Evolutionary conservation across 192 early-diverging fungal species (phyloP).

Genomic region (Coemansia sp.): DNA sequence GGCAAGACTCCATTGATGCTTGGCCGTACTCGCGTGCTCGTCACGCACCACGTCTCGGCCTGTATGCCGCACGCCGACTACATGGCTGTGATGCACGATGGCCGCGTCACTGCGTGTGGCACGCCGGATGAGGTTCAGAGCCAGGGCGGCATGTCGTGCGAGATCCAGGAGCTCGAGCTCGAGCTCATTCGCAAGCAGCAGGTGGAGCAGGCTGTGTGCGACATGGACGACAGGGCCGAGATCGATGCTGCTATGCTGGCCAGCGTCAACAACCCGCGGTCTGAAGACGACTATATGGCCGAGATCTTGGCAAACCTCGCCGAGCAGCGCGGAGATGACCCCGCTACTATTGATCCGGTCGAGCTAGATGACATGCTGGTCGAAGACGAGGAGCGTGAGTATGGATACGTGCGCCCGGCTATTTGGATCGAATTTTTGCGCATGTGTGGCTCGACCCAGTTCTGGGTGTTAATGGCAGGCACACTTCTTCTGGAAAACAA

Average conservation of each 20-base stretch:
- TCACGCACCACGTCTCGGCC: slow-evolving; percentile 84
- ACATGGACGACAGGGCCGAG: not conserved
- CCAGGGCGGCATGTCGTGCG: slow-evolving; percentile 31
- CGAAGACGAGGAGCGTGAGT: slow-evolving; percentile 71
- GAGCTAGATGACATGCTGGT: slow-evolving; percentile 59
- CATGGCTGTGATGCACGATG: slow-evolving; percentile 69
- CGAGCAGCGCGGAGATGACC: slow-evolving; percentile 34
- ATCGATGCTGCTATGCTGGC: slow-evolving; percentile 12
- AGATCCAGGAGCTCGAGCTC: slow-evolving; percentile 21
- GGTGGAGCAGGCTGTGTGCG: slow-evolving; percentile 17
- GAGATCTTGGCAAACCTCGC: slow-evolving; percentile 12
- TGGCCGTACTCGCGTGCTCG: slow-evolving; percentile 81
- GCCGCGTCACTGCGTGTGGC: slow-evolving; percentile 58
- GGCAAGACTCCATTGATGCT: slow-evolving; percentile 60
- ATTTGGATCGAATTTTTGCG: slow-evolving; percentile 72
- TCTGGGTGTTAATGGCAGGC: slow-evolving; percentile 55
- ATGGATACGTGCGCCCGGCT: slow-evolving; percentile 64
- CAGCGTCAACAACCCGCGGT: slow-evolving; percentile 14
- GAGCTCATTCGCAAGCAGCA: not conserved
- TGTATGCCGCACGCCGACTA: slow-evolving; percentile 56
- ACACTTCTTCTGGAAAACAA: slow-evolving; percentile 51
- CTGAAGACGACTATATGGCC: slow-evolving; percentile 14
- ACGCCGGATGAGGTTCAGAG: slow-evolving; percentile 48
- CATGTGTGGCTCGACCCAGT: slow-evolving; percentile 57
- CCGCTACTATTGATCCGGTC: slow-evolving; percentile 11